These are phyloP conservation scores for Galerina marginata DNA, from an alignment of 768 basidiomycete genomes.

Conservation along the genomic window DNA sequence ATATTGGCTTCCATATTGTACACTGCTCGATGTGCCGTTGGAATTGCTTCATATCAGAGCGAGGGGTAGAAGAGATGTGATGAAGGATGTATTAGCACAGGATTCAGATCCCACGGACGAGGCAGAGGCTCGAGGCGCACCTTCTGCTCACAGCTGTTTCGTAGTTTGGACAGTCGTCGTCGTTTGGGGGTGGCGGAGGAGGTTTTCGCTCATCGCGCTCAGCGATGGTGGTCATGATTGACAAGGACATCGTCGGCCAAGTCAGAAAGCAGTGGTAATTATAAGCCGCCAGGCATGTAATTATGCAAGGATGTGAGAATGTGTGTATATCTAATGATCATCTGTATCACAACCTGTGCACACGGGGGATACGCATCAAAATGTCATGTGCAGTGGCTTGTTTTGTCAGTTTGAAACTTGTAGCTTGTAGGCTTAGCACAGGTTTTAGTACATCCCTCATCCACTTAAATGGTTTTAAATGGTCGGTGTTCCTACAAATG, in stretches of 20 bases:
- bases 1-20: conserved; percentile 23
- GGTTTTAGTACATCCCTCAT: no score
- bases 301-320: no score
- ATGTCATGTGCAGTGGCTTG: no score
- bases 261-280: background rate
- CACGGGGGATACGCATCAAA: no score
- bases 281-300: background rate
- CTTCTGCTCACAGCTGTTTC: conserved; percentile 44
- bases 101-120: conserved; percentile 21
- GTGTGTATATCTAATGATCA: no score
- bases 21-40: conserved; percentile 28
- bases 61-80: conserved; percentile 7
- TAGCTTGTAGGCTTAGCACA: no score
- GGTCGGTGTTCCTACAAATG: no score
- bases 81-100: conserved; percentile 21
- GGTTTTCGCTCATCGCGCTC: conserved; percentile 21
- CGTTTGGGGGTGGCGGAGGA: conserved; percentile 4
- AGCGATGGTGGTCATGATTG: conserved; percentile 26
- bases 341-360: no score
- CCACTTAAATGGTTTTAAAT: no score
- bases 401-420: no score
- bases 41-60: conserved; percentile 28
- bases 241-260: conserved; percentile 25
- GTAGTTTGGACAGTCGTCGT: conserved; percentile 46
- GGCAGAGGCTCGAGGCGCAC: conserved; percentile 28